Percentiles rank a stretch among this genome's conserved stretches.
Conservation (phyloP, 495 filamentous ascomycete species). For the Penicillium nucicola region DNA sequence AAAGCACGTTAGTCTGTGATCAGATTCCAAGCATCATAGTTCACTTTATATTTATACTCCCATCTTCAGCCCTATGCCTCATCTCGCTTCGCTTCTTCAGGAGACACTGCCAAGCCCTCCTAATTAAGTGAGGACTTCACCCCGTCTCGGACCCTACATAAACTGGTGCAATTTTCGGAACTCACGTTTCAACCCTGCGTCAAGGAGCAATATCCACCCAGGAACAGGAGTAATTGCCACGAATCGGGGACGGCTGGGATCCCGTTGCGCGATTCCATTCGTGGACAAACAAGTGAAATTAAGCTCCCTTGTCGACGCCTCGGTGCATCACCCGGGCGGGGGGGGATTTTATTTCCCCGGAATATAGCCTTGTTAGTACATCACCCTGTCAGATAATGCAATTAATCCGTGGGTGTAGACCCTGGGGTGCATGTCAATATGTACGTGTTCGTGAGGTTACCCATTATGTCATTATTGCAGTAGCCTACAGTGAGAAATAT, state of each 20-base stretch:
- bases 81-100: background rate
- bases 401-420: too few relatives aligned
- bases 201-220: too few relatives aligned
- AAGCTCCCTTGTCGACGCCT: background rate
- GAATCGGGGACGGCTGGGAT: background rate
- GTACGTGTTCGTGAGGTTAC: too few relatives aligned
- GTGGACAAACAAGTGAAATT: background rate
- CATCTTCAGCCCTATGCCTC: background rate
- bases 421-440: too few relatives aligned
- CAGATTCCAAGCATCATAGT: background rate
- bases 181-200: too few relatives aligned
- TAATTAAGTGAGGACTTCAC: background rate
- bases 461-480: too few relatives aligned
- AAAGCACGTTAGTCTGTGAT: too few relatives aligned
- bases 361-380: too few relatives aligned
- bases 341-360: background rate
- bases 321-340: background rate
- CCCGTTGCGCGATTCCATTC: background rate
- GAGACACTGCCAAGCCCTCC: background rate
- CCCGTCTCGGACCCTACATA: background rate
- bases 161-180: too few relatives aligned
- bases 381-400: too few relatives aligned
- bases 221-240: background rate
- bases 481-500: too few relatives aligned
- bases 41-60: background rate